Conservation (phyloP, 176 grass and related monocot species). For the Rhynchospora pubera region DNA sequence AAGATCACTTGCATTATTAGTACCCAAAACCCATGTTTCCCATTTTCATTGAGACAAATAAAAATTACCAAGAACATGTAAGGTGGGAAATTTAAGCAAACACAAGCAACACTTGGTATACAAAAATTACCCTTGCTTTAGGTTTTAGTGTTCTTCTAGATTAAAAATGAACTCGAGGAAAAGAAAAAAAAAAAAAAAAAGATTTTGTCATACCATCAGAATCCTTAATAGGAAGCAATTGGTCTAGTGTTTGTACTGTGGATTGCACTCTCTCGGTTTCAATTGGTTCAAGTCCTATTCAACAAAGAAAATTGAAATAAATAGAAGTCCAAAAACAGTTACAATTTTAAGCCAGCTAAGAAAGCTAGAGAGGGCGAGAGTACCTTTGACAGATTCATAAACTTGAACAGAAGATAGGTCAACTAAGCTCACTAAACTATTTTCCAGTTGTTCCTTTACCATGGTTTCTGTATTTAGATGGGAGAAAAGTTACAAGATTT, state of each 20-base stretch:
- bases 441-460: neutral
- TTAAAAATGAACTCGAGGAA: neutral
- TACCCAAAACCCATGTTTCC: slow-evolving; percentile 27
- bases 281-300: neutral
- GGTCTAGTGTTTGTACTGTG: neutral
- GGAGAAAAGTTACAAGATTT: neutral
- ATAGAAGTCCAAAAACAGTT: neutral
- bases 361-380: neutral
- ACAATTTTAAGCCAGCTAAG: neutral
- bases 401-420: slow-evolving; percentile 8
- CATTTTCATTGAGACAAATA: slow-evolving; percentile 26
- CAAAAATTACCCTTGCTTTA: neutral
- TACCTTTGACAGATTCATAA: slow-evolving; percentile 14
- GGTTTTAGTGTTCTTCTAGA: neutral
- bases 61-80: neutral
- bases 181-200: neutral
- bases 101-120: neutral
- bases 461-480: neutral
- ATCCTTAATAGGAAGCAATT: neutral
- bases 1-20: slow-evolving; percentile 22
- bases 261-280: neutral
- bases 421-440: slow-evolving; percentile 8
- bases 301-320: neutral
- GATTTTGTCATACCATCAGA: slow-evolving; percentile 1
- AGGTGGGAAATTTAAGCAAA: neutral